These are phyloP conservation scores for Cordyceps pruinosa DNA, from an alignment of 2,329 filamentous ascomycete genomes.

Conservation along the genomic window DNA sequence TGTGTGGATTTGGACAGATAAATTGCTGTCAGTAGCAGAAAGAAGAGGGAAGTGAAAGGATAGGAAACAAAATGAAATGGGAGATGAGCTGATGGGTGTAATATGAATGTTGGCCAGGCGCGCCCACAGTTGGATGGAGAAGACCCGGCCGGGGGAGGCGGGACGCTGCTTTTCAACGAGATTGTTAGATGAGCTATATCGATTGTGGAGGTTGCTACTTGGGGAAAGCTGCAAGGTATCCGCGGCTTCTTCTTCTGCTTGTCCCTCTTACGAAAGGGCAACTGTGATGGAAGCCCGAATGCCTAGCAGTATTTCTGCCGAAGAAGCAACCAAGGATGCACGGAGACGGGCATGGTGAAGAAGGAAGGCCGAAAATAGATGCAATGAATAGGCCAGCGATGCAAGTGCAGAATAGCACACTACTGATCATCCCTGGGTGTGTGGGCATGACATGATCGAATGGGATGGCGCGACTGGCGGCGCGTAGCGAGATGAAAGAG, in stretches of 20 bases:
- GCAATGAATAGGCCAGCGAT: too few relatives aligned
- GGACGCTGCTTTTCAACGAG: neutral
- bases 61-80: neutral
- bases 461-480: neutral
- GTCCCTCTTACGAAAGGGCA: too few relatives aligned
- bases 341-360: too few relatives aligned
- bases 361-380: too few relatives aligned
- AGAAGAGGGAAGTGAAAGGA: neutral
- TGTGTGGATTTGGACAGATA: neutral
- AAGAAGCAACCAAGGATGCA: too few relatives aligned
- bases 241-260: too few relatives aligned
- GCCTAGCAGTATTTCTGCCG: too few relatives aligned
- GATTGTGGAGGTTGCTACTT: neutral
- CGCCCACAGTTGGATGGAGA: conserved; percentile 1
- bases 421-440: neutral
- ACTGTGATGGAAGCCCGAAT: too few relatives aligned
- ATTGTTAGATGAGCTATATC: neutral
- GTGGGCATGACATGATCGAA: neutral
- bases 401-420: too few relatives aligned
- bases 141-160: neutral
- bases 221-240: too few relatives aligned
- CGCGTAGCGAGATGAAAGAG: neutral
- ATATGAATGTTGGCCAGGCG: too few relatives aligned
- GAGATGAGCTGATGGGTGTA: conserved; percentile 2
- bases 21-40: neutral